phyloP scores from a whole-genome alignment of 2,329 filamentous ascomycete species.

The Nakataea oryzae region DNA sequence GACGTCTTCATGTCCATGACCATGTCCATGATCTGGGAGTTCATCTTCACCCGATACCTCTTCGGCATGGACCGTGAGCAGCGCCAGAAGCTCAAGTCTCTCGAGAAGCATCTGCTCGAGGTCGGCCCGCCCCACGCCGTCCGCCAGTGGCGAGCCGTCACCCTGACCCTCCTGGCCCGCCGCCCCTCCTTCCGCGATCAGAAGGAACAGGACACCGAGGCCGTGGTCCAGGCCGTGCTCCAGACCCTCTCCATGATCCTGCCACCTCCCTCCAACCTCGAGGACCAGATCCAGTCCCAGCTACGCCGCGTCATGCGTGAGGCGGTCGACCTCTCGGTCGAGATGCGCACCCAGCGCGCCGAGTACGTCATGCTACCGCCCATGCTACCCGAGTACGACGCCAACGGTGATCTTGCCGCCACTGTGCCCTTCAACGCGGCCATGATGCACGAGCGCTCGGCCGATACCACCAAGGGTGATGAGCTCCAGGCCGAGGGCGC shows the following conservation, averaged over 20 bases:
- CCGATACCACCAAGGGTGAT: constrained; percentile 51
- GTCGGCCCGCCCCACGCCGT: constrained; percentile 84
- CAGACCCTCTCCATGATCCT: constrained; percentile 74
- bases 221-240: constrained; percentile 87
- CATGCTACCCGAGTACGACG: constrained; percentile 87
- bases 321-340: constrained; percentile 82
- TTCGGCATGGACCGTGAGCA: constrained; percentile 99
- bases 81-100: constrained; percentile 88
- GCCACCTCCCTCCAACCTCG: constrained; percentile 72
- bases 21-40: constrained; percentile 99
- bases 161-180: constrained; percentile 76
- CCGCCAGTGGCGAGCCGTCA: constrained; percentile 93
- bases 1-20: constrained; percentile 98
- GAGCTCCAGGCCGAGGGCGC: constrained; percentile 68
- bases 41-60: constrained; percentile 92
- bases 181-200: constrained; percentile 72
- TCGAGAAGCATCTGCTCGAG: constrained; percentile 85
- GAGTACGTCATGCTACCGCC: constrained; percentile 99
- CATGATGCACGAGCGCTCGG: constrained; percentile 85
- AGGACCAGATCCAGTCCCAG: constrained; percentile 71
- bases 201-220: constrained; percentile 82
- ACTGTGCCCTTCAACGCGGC: constrained; percentile 87
- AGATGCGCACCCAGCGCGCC: constrained; percentile 94
- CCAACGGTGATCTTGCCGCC: constrained; percentile 77
- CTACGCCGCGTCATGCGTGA: constrained; percentile 79